Evolutionary conservation across 768 basidiomycete species (phyloP), one percentile per base, ranked within the genome.

Genomic region (Hirschioporus abietinus): DNA sequence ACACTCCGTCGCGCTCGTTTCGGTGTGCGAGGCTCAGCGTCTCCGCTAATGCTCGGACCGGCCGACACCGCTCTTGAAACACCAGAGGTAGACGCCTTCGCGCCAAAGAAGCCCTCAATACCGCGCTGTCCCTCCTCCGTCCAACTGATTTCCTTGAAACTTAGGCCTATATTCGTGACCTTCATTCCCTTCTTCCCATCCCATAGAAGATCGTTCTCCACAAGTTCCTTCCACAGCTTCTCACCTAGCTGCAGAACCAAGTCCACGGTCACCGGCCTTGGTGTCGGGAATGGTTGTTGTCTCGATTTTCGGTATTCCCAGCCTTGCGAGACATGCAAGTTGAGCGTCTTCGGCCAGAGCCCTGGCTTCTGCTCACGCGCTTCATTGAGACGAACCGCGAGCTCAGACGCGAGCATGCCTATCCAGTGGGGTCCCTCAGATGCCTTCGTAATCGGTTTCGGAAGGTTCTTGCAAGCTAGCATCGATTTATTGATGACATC

Each of bases 401-500:
- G 82, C 72, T 99, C 97, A 17, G 95, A 92, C 35, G 95, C 90
- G 27, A 99, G 84, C 10, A 99, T 90, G 10, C 90, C 83, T 60
- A 99, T 86, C 97, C 97, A 99, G 65, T 94, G 93, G 60, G 86
- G 82, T 0, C 94, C 96, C 67, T 95, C 89, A 1, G 86, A 81
- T 17, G 84, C 78, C 58, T 87, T 89, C 7, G 83, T 90, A 25
- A 98, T 87, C 0, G 91, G 85, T 35, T 87, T 86, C 0, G 90
- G 87, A 25, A 98, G 84, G 72, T 98, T 99, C 76, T 99, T 99
- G n/a, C 94, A 90, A 0, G 95, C 93, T 64, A 95, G 79, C 96
- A 99, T 99, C 71, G 92, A 94, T 79, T 97, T 98, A 68, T 85
- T 89, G 34, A 91, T 78, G 0, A 82, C 79, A 18, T 88, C 82